Percentiles rank a stretch among this genome's conserved stretches.
Conservation (phyloP, 345 rosid species). For the Reutealis trisperma region DNA sequence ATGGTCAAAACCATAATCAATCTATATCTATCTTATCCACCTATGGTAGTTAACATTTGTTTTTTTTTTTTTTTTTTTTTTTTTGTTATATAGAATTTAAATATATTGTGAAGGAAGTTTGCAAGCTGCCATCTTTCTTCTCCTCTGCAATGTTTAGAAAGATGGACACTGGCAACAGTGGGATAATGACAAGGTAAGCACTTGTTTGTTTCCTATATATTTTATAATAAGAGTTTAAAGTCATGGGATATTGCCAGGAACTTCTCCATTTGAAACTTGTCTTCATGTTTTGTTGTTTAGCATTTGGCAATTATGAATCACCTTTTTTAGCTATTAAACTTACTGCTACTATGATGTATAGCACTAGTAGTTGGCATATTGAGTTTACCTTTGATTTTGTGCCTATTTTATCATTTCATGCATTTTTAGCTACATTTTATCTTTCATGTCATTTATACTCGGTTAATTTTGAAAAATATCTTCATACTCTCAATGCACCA, state of each 20-base stretch:
- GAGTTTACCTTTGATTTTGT: too few relatives aligned
- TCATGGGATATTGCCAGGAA: background rate
- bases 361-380: background rate
- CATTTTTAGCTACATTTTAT: background rate
- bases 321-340: background rate
- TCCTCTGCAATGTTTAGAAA: conserved; percentile 65
- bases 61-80: background rate
- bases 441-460: background rate
- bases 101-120: conserved; percentile 54
- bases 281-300: background rate
- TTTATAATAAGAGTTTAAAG: background rate
- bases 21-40: background rate
- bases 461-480: background rate
- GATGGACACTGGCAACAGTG: conserved; percentile 57
- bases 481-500: too few relatives aligned
- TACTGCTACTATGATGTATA: background rate
- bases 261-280: background rate
- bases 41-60: background rate
- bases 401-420: too few relatives aligned
- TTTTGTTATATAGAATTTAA: conserved; percentile 20
- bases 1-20: conserved; percentile 26
- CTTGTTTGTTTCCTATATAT: background rate
- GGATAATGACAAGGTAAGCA: conserved; percentile 72
- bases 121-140: conserved; percentile 88
- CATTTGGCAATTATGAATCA: background rate